Evolutionary conservation across 2,329 filamentous ascomycete species (phyloP).

Genomic region (Penicillium hesseltinei): DNA sequence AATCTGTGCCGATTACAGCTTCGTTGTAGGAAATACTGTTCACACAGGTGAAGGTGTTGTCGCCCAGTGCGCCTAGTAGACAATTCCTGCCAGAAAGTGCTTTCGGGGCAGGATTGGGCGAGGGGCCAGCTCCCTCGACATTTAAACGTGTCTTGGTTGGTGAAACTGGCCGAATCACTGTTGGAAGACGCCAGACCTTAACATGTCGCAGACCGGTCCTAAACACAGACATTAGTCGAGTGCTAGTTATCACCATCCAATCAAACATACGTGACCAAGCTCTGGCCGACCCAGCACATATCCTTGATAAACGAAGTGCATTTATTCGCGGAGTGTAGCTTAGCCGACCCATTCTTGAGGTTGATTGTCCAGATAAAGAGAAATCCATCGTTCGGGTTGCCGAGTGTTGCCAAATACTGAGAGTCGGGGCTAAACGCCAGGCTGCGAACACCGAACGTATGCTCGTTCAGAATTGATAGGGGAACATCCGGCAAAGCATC

Average conservation of each 20-base stretch:
- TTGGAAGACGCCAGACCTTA: slow-evolving; percentile 88
- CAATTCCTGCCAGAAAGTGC: slow-evolving; percentile 85
- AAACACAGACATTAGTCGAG: slow-evolving; percentile 12
- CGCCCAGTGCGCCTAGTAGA: slow-evolving; percentile 74
- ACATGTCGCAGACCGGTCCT: slow-evolving; percentile 80
- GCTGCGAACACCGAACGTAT: slow-evolving; percentile 82
- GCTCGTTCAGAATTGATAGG: slow-evolving; percentile 81
- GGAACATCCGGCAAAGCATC: slow-evolving; percentile 78
- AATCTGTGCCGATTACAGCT: slow-evolving; percentile 81
- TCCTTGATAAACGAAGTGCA: slow-evolving; percentile 83
- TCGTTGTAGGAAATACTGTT: slow-evolving; percentile 68
- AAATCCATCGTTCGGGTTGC: slow-evolving; percentile 87
- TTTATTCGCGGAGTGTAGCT: slow-evolving; percentile 80
- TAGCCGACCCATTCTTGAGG: slow-evolving; percentile 74
- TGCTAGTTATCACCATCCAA: neutral
- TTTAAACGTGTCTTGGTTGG: slow-evolving; percentile 62
- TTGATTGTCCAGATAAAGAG: slow-evolving; percentile 89
- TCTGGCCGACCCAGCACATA: slow-evolving; percentile 87
- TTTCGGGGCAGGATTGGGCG: slow-evolving; percentile 54
- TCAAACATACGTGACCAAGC: slow-evolving; percentile 65
- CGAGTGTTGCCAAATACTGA: slow-evolving; percentile 81
- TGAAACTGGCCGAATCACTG: slow-evolving; percentile 54
- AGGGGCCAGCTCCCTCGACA: slow-evolving; percentile 34
- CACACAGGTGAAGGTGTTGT: slow-evolving; percentile 79
- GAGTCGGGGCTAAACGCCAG: slow-evolving; percentile 88